Evolutionary conservation across 495 filamentous ascomycete species (phyloP).

Genomic region (Trichoderma gamsii): DNA sequence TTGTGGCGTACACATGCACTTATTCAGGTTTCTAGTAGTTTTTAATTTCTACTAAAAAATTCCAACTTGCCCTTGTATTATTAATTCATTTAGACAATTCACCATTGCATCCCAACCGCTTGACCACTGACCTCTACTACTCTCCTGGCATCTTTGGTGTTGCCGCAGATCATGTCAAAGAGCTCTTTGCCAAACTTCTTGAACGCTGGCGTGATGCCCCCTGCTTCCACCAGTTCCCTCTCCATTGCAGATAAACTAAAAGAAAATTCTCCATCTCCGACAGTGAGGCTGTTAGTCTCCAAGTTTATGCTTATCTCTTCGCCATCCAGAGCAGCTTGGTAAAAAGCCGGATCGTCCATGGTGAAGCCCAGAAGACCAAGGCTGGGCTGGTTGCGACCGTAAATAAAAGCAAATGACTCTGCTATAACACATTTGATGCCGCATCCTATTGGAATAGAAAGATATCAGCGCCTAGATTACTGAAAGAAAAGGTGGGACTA

Average conservation of each 20-base stretch:
- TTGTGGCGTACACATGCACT: no score
- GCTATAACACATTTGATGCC: constrained; percentile 38
- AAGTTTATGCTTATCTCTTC: constrained; percentile 30
- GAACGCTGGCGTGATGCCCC: constrained; percentile 32
- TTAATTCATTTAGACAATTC: neutral
- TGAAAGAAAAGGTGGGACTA: neutral
- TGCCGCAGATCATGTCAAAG: constrained; percentile 24
- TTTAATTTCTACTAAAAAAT: no score
- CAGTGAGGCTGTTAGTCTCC: constrained; percentile 17
- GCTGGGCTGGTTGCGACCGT: constrained; percentile 36
- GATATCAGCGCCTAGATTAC: neutral
- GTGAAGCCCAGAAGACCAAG: constrained; percentile 37
- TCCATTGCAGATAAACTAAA: constrained; percentile 36
- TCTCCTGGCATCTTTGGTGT: neutral
- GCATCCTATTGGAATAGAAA: neutral
- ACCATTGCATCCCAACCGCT: neutral
- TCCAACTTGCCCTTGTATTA: neutral
- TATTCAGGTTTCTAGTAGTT: no score
- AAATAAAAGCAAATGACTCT: constrained; percentile 40
- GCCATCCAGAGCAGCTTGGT: constrained; percentile 28
- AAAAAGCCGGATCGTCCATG: constrained; percentile 31
- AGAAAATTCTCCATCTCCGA: constrained; percentile 22
- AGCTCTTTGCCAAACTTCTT: constrained; percentile 32
- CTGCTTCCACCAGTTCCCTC: constrained; percentile 29
- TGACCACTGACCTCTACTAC: neutral